Base-by-base conservation (phyloP, 2,329 filamentous ascomycete species). In the Ceratocystis alfenasii region DNA sequence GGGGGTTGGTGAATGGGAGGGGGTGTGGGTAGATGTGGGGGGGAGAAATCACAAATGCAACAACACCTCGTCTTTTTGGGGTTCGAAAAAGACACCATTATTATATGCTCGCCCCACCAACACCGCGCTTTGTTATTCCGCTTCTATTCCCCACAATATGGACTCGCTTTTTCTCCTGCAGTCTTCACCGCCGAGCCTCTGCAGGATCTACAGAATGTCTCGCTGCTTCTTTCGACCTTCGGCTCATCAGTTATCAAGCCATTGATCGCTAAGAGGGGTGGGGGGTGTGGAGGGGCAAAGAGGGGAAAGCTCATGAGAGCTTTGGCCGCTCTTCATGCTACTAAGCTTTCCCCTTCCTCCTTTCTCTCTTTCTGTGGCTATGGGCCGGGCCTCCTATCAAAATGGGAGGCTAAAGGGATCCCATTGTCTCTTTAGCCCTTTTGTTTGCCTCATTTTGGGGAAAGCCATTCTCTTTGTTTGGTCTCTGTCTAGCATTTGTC, bases 141-240 rank as follows among this genome's bases (percentile, higher is more conserved):
- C 22, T 30, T 28, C 53, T 22, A n/a, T 22, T 7, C 53, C 53
- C 53, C 53, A 28, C 53, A 57, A 30, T 17, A 50, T 50, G 22
- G 10, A 0, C 33, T 36, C 33, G 46, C 53, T 28, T 28, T 57
- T 57, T 30, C 22, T 57, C 53, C 53, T 57, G 53, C 53, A 57
- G 22, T 30, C 53, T 57, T 57, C 53, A 57, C 53, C 53, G 53
- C 53, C 53, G 53, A 57, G 30, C 53, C 53, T 57, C 53, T 30
- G 22, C 53, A 57, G 53, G 22, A 28, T 57, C 22, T 57, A 57
- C 53, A 57, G 53, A 57, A 57, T 57, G 53, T 57, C 22, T 57
- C 8, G 53, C 53, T 50, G 22, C 25, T 57, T 57, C 53, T 57
- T 28, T 57, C 15, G 22, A 57, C 53, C 22, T 57, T 57, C 53